Evolutionary conservation across 768 basidiomycete genomes (phyloP), one percentile per base, ranked within the genome.

Genomic region (Russula griseocarnosa): DNA sequence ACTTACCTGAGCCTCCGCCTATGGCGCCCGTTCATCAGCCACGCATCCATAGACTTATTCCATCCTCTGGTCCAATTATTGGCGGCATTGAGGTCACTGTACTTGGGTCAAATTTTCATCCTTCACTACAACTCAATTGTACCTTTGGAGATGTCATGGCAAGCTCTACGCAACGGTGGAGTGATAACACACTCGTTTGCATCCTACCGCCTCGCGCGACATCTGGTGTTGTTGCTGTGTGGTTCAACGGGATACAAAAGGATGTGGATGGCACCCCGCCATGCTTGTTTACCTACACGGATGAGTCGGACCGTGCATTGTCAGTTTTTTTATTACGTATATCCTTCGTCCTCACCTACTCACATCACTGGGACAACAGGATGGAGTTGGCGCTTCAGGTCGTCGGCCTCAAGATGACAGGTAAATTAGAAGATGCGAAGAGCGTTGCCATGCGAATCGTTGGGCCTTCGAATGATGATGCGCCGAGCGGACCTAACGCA

Each of bases 301-400:
- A 96, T 69, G 90, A 94, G 65, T 88, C 91, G 28, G 95, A 98
- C 71, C 79, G 92, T 58, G 88, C 90, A 8, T 75, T 98, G 89
- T 94, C 71, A 76, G 91, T 83, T 51, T 67, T 22, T 47, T 69
- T 5, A 63, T 16, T 5, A 63, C 14, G 38, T 16, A 13, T 30
- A 22, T 30, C 3, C 11, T 16, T 26, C n/a, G 30, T 57, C 58
- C 58, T 24, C 26, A 53, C 51, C 56, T 63, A 20, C 62, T 69
- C 10, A 72, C 64, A 34, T 36, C 56, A 11, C 42, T 3, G 47
- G 24, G 36, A 11, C 18, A 58, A 44, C 69, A 95, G 92, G 68
- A 95, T 98, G 92, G 95, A 96, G 73, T 83, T 97, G 59, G 94
- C 94, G 57, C 79, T 98, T 4, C 94, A 96, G 71, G 93, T 96